Conservation (phyloP, 345 rosid species). For the Limnanthes douglasii region DNA sequence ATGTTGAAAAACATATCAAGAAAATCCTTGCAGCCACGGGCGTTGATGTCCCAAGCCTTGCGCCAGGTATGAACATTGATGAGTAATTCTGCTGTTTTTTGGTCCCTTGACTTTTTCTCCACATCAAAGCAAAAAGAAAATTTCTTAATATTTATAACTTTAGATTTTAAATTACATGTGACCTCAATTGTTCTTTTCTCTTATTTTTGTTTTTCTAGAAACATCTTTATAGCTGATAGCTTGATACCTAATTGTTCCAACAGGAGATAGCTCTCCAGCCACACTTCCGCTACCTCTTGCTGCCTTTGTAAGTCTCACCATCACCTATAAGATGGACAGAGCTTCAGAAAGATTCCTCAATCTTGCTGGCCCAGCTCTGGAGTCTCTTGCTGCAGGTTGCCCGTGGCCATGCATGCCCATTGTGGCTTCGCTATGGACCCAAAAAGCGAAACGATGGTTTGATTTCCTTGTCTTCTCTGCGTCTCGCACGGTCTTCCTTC, state of each 20-base stretch:
- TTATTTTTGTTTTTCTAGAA: neutral
- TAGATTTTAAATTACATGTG: too few species aligned
- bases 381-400: slow-evolving; percentile 80
- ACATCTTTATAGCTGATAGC: slow-evolving; percentile 8
- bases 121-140: neutral
- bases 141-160: too few species aligned
- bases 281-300: slow-evolving; percentile 95
- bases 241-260: slow-evolving; percentile 14
- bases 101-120: neutral
- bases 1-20: slow-evolving; percentile 77
- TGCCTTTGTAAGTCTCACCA: slow-evolving; percentile 90
- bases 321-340: slow-evolving; percentile 83
- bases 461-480: slow-evolving; percentile 91
- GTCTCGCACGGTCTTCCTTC: slow-evolving; percentile 92
- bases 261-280: slow-evolving; percentile 68
- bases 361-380: slow-evolving; percentile 81
- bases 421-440: slow-evolving; percentile 85
- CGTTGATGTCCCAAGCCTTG: slow-evolving; percentile 83
- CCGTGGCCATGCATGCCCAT: slow-evolving; percentile 99
- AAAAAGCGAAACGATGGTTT: slow-evolving; percentile 95
- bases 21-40: slow-evolving; percentile 81
- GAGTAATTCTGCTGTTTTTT: neutral
- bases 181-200: too few species aligned
- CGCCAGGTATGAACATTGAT: slow-evolving; percentile 41
- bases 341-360: slow-evolving; percentile 70